phyloP scores from a whole-genome alignment of 192 early-diverging fungal genomes.

The Entomortierella chlamydospora region DNA sequence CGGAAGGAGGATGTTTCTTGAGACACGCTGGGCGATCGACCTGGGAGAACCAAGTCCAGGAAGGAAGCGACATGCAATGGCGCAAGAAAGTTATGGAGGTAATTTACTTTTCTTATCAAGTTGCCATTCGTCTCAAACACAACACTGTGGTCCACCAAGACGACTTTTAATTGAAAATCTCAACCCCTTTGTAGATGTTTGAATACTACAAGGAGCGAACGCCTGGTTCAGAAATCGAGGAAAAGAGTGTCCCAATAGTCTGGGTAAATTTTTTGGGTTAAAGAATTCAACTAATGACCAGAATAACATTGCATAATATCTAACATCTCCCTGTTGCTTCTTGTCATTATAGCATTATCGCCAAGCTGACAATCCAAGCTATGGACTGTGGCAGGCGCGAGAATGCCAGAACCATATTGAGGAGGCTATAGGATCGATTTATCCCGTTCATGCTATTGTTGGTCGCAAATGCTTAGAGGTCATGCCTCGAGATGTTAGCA shows the following conservation, averaged over 20 bases:
- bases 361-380: slow-evolving; percentile 66
- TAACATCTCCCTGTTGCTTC: neutral
- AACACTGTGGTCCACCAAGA: no score
- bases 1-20: slow-evolving; percentile 82
- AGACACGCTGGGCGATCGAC: slow-evolving; percentile 65
- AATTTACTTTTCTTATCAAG: neutral
- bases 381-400: slow-evolving; percentile 81
- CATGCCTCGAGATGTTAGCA: slow-evolving; percentile 76
- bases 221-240: slow-evolving; percentile 82
- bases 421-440: slow-evolving; percentile 73
- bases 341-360: slow-evolving; percentile 66
- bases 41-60: slow-evolving; percentile 77
- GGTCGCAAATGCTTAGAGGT: slow-evolving; percentile 79
- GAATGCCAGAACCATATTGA: slow-evolving; percentile 90
- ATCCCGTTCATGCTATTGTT: slow-evolving; percentile 75
- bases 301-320: no score
- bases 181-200: slow-evolving; percentile 64
- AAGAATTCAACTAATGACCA: neutral
- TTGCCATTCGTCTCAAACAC: no score
- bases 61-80: slow-evolving; percentile 59
- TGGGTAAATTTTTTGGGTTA: slow-evolving; percentile 59
- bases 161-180: no score
- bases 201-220: slow-evolving; percentile 87
- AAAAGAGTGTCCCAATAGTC: slow-evolving; percentile 76
- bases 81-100: slow-evolving; percentile 55